Conservation (phyloP, 495 filamentous ascomycete genomes). For the Xylaria bambusicola region DNA sequence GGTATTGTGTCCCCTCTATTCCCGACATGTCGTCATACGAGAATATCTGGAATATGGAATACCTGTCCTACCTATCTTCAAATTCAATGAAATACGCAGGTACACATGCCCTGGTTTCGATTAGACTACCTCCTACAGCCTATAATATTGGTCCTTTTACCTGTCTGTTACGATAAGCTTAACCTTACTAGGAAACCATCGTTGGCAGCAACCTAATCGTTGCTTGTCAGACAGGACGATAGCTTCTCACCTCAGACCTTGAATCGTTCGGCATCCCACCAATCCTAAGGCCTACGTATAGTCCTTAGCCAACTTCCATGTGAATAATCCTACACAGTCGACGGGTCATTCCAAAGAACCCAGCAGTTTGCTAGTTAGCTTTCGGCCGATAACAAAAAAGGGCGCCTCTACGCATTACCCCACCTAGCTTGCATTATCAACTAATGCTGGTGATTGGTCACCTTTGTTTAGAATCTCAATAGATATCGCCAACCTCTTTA, state of each 20-base stretch:
- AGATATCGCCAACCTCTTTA: too few species aligned
- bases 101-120: constrained; percentile 7
- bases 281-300: constrained; percentile 2
- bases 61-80: not conserved
- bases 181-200: not conserved
- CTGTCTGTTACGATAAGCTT: too few species aligned
- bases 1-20: not conserved
- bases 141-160: not conserved
- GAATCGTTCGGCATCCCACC: constrained; percentile 9
- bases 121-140: constrained; percentile 6
- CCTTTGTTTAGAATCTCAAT: too few species aligned
- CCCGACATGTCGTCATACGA: constrained; percentile 19
- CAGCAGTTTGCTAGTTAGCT: too few species aligned
- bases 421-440: too few species aligned
- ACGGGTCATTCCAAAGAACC: too few species aligned
- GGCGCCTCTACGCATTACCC: not conserved
- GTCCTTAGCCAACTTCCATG: not conserved
- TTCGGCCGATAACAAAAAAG: not conserved
- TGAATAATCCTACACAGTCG: not conserved
- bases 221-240: constrained; percentile 1
- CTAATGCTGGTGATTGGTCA: too few species aligned
- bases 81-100: too few species aligned
- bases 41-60: constrained; percentile 5
- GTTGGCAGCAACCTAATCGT: not conserved
- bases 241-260: constrained; percentile 7